These are phyloP conservation scores for Daedaleopsis sinensis DNA, from an alignment of 768 basidiomycete genomes.

Conservation along the genomic window DNA sequence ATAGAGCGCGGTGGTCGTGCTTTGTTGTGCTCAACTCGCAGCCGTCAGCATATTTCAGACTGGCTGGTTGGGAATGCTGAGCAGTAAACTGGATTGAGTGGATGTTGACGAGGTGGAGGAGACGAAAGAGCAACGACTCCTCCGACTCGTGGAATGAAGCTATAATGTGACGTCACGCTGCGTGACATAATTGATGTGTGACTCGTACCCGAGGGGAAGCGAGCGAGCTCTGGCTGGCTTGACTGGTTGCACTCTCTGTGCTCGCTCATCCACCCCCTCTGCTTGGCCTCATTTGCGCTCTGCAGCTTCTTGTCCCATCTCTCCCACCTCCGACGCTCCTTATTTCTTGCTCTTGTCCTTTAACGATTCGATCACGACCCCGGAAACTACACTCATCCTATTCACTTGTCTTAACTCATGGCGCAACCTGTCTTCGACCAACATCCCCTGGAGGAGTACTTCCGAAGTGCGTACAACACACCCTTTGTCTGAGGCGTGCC, in stretches of 20 bases:
- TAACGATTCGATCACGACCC: constrained; percentile 21
- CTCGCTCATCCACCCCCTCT: constrained; percentile 2
- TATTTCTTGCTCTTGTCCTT: constrained; percentile 11
- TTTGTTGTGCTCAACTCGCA: no score
- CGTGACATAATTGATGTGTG: not conserved
- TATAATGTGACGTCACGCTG: no score
- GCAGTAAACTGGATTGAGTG: no score
- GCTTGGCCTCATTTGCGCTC: not conserved
- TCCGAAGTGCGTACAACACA: constrained; percentile 52
- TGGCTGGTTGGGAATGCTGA: no score
- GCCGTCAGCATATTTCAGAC: no score
- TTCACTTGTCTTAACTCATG: constrained; percentile 43
- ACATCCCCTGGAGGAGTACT: constrained; percentile 74
- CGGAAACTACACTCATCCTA: constrained; percentile 1
- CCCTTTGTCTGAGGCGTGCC: not conserved
- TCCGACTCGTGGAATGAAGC: no score
- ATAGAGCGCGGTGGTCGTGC: not conserved
- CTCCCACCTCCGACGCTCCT: constrained; percentile 22
- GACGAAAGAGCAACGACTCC: no score
- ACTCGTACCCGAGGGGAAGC: not conserved
- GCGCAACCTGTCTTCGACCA: constrained; percentile 79
- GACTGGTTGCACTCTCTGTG: not conserved
- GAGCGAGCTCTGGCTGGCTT: not conserved
- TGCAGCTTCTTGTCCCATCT: constrained; percentile 15
- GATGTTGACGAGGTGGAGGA: no score